Percentiles rank a stretch among this genome's conserved stretches.
phyloP scores from a whole-genome alignment of 1,139 yeast genomes.

The Yamadazyma mexicana region DNA sequence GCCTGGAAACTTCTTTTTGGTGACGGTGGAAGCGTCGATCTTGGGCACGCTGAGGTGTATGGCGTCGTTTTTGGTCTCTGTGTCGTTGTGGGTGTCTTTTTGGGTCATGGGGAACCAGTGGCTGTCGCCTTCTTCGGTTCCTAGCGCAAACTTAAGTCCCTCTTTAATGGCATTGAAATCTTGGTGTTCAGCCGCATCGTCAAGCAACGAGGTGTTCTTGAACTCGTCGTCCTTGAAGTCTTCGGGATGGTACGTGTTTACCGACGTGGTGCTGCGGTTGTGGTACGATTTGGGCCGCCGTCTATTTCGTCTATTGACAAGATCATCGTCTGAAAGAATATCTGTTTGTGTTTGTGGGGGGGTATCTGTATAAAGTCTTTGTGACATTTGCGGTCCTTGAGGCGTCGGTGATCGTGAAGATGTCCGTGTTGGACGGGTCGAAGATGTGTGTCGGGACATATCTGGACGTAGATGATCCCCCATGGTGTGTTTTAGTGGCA shows the following conservation, averaged over 20 bases:
- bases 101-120: conserved; percentile 25
- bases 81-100: background rate
- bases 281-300: conserved; percentile 6
- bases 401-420: too few species aligned
- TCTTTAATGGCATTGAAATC: conserved; percentile 37
- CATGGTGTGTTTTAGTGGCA: too few species aligned
- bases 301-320: background rate
- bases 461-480: too few species aligned
- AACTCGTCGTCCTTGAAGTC: background rate
- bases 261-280: background rate
- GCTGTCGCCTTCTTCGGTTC: conserved; percentile 24
- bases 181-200: conserved; percentile 27
- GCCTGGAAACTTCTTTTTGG: background rate
- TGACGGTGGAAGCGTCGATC: too few species aligned
- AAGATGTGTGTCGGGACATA: too few species aligned
- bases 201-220: conserved; percentile 14
- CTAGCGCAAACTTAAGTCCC: conserved; percentile 40
- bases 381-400: too few species aligned
- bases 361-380: background rate
- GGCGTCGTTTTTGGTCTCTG: background rate
- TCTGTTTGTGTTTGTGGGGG: background rate
- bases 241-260: background rate
- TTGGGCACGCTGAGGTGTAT: too few species aligned
- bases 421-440: too few species aligned
- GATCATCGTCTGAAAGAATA: background rate